These are phyloP conservation scores for Eucalyptus tenuipes DNA, from an alignment of 345 rosid species.

Conservation along the genomic window DNA sequence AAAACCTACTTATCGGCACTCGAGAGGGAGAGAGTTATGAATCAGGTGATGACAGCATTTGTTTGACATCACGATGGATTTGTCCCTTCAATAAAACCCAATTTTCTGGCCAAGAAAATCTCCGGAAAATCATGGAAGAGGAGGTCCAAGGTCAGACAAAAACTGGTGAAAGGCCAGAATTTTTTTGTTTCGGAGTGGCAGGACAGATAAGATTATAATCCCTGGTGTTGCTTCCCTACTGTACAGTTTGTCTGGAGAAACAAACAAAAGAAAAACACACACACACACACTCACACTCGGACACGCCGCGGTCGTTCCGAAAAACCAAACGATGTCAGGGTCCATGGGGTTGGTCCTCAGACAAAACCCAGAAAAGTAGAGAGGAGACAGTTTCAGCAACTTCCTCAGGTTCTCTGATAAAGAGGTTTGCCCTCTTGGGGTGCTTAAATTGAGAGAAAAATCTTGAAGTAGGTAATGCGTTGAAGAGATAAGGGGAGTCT, in stretches of 20 bases:
- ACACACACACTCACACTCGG: no score
- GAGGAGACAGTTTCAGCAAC: neutral
- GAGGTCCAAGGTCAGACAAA: neutral
- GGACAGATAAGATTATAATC: conserved; percentile 27
- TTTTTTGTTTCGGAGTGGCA: conserved; percentile 22
- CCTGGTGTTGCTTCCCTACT: neutral
- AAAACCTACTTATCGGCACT: neutral
- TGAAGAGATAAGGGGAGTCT: conserved; percentile 7
- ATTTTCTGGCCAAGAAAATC: conserved; percentile 10
- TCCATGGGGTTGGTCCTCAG: neutral
- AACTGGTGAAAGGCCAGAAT: conserved; percentile 1
- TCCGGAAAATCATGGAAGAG: conserved; percentile 12
- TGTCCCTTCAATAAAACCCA: conserved; percentile 11
- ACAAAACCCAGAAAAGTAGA: neutral
- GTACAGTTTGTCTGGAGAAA: conserved; percentile 10
- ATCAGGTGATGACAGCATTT: neutral
- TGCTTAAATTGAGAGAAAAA: neutral
- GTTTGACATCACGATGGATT: neutral
- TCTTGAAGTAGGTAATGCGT: neutral
- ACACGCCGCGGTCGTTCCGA: neutral
- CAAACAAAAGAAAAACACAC: conserved; percentile 13
- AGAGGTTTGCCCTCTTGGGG: neutral
- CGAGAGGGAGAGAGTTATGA: neutral
- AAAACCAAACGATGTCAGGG: neutral
- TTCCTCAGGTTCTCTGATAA: neutral